These are phyloP conservation scores for Ganoderma lingzhi DNA, from an alignment of 1,284 basidiomycete genomes.

Conservation along the genomic window DNA sequence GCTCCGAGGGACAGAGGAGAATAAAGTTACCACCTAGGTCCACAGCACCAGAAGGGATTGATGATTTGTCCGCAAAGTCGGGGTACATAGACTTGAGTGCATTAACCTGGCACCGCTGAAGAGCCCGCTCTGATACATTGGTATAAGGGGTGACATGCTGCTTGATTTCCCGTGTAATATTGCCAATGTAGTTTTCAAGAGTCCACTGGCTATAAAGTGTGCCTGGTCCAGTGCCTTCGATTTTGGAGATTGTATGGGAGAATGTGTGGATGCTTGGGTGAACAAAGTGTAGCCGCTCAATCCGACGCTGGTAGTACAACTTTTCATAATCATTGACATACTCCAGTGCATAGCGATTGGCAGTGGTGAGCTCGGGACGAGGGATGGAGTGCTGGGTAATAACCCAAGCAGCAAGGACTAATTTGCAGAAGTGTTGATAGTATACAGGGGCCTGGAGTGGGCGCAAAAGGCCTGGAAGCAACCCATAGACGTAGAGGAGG, in stretches of 20 bases:
- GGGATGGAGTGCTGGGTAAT: conserved; percentile 16
- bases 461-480: conserved; percentile 30
- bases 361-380: conserved; percentile 26
- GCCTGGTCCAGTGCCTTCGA: conserved; percentile 30
- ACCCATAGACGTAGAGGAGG: conserved; percentile 32
- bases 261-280: conserved; percentile 35
- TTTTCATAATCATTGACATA: conserved; percentile 28
- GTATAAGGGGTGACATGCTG: conserved; percentile 33
- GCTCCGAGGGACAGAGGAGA: neutral
- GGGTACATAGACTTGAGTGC: conserved; percentile 34
- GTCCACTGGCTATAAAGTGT: conserved; percentile 31
- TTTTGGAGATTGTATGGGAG: conserved; percentile 32
- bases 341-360: conserved; percentile 12
- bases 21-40: neutral
- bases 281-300: conserved; percentile 37
- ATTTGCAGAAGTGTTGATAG: conserved; percentile 37
- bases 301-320: conserved; percentile 33
- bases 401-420: conserved; percentile 30
- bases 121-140: conserved; percentile 31
- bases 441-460: conserved; percentile 17
- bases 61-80: neutral
- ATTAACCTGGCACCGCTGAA: conserved; percentile 29
- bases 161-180: conserved; percentile 35
- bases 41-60: too few relatives aligned
- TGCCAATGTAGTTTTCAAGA: conserved; percentile 39